A percentile compares a stretch with the other conserved stretches of the same genome.
These are phyloP conservation scores for Barnettozyma botsteinii DNA, from an alignment of 805 yeast species.

Conservation along the genomic window DNA sequence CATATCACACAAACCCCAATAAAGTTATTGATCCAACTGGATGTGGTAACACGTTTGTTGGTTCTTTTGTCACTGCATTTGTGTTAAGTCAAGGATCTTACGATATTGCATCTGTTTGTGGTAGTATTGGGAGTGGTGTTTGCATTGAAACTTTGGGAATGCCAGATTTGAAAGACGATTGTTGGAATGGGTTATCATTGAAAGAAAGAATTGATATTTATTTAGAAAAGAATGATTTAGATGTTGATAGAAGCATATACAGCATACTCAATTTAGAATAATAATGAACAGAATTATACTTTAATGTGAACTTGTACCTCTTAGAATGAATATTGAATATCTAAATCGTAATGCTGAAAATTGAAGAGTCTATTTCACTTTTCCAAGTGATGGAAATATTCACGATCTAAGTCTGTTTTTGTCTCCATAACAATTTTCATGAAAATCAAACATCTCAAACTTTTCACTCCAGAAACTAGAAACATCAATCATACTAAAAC, in stretches of 20 bases:
- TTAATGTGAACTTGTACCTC: too few species aligned
- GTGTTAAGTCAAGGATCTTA: constrained; percentile 42
- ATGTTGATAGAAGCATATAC: neutral
- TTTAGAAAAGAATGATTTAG: constrained; percentile 19
- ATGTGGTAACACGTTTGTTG: constrained; percentile 87
- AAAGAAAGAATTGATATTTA: constrained; percentile 41
- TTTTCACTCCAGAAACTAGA: too few species aligned
- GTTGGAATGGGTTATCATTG: constrained; percentile 58
- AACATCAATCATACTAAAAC: too few species aligned
- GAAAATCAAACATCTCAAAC: too few species aligned
- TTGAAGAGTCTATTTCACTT: too few species aligned
- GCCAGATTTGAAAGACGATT: constrained; percentile 37
- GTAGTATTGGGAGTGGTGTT: constrained; percentile 72
- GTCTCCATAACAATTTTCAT: too few species aligned
- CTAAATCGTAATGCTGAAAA: too few species aligned
- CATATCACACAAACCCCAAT: constrained; percentile 53
- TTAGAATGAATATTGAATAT: too few species aligned
- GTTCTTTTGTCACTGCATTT: constrained; percentile 66
- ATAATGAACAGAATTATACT: neutral
- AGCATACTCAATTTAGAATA: neutral
- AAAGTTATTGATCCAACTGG: constrained; percentile 87
- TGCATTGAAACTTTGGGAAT: constrained; percentile 79
- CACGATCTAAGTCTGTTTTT: too few species aligned
- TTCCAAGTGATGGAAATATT: too few species aligned
- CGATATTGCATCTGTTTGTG: constrained; percentile 55